Percentiles rank a stretch among this genome's conserved stretches.
These are phyloP conservation scores for Xylaria digitata DNA, from an alignment of 2,329 filamentous ascomycete species.

Conservation along the genomic window DNA sequence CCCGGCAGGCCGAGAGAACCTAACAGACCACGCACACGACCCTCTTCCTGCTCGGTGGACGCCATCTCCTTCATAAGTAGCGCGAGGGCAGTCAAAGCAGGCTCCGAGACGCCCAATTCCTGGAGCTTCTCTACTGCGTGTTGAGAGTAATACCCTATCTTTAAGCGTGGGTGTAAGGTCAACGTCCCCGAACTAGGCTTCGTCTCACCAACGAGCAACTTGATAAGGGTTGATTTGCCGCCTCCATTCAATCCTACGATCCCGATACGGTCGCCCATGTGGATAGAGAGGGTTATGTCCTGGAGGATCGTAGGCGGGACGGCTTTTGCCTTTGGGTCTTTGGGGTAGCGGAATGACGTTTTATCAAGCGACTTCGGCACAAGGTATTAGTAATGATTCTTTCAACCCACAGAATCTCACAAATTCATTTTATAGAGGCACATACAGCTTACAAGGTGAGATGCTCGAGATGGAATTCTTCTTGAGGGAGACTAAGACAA, in stretches of 20 bases:
- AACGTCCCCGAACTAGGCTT: constrained; percentile 71
- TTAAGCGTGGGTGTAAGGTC: constrained; percentile 74
- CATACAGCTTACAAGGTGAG: not conserved
- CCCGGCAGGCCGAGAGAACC: constrained; percentile 77
- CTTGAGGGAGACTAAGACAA: not conserved
- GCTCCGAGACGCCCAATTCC: constrained; percentile 59
- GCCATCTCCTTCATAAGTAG: constrained; percentile 68
- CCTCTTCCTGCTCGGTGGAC: constrained; percentile 66
- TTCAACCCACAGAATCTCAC: not conserved
- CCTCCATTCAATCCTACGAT: constrained; percentile 83
- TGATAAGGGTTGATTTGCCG: constrained; percentile 83
- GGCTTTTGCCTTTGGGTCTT: constrained; percentile 45
- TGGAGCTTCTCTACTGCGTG: constrained; percentile 79
- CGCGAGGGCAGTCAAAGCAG: constrained; percentile 71
- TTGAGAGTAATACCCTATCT: constrained; percentile 82
- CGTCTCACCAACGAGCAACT: constrained; percentile 71
- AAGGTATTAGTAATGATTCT: constrained; percentile 8
- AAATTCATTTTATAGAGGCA: not conserved
- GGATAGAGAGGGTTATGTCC: constrained; percentile 74
- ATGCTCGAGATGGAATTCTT: not conserved
- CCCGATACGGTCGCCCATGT: constrained; percentile 79
- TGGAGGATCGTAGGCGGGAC: constrained; percentile 63
- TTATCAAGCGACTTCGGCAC: constrained; percentile 69
- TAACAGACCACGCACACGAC: constrained; percentile 73
- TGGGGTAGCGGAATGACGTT: constrained; percentile 72